A percentile compares a stretch with the other conserved stretches of the same genome.
These are phyloP conservation scores for Suaeda aralocaspica DNA, from an alignment of 148 eudicot species.

Conservation along the genomic window DNA sequence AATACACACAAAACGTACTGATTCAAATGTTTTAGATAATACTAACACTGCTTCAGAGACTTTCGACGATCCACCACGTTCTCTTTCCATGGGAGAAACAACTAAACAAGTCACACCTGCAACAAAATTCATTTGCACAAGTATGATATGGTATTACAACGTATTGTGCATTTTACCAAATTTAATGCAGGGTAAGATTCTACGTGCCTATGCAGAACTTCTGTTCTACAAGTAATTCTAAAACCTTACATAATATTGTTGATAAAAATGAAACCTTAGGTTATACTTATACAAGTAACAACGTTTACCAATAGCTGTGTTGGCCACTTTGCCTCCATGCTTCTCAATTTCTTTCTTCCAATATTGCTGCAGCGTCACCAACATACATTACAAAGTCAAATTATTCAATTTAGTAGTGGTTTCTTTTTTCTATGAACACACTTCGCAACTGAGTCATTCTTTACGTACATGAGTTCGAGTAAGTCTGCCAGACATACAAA, in stretches of 20 bases:
- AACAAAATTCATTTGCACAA: neutral
- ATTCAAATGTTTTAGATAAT: neutral
- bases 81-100: conserved; percentile 56
- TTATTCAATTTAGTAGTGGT: too few relatives aligned
- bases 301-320: conserved; percentile 50
- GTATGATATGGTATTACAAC: too few relatives aligned
- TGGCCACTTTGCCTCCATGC: conserved; percentile 74
- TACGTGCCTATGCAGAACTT: too few relatives aligned
- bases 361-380: conserved; percentile 40
- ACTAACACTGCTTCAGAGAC: conserved; percentile 76
- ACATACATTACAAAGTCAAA: neutral
- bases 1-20: too few relatives aligned
- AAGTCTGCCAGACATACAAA: conserved; percentile 67
- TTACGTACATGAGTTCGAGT: conserved; percentile 61
- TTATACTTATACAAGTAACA: neutral
- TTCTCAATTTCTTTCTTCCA: conserved; percentile 71
- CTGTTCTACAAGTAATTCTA: neutral
- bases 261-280: neutral
- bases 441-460: neutral
- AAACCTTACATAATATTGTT: neutral
- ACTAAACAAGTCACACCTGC: conserved; percentile 69
- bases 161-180: neutral
- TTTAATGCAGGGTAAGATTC: too few relatives aligned
- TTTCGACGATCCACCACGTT: conserved; percentile 80
- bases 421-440: too few relatives aligned